Conservation (phyloP, 495 filamentous ascomycete species). For the Bryoglossum gracile region DNA sequence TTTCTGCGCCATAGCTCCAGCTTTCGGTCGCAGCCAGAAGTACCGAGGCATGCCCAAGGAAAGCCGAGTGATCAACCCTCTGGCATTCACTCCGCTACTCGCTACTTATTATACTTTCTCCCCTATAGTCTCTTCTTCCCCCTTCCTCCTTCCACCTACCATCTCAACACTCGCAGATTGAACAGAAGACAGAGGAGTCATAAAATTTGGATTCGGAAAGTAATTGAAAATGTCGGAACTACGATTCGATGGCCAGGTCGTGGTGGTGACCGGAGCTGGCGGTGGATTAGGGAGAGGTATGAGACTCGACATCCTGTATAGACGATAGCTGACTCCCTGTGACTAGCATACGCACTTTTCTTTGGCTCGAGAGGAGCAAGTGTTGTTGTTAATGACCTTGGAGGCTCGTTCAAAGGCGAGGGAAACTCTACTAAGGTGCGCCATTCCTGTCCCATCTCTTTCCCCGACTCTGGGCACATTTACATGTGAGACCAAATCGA, state of each 20-base stretch:
- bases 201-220: conserved; percentile 3
- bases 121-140: conserved; percentile 15
- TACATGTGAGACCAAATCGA: not conserved
- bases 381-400: conserved; percentile 96
- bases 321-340: conserved; percentile 32
- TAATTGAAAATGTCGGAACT: conserved; percentile 62
- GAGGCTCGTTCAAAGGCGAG: conserved; percentile 90
- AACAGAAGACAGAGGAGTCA: no score
- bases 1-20: no score
- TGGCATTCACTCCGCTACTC: conserved; percentile 21
- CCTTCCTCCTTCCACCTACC: not conserved
- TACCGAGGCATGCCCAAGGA: conserved; percentile 11
- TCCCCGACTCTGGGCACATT: no score
- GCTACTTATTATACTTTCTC: conserved; percentile 12
- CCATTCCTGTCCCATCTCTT: not conserved
- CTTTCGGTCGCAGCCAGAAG: no score
- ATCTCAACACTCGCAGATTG: no score
- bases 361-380: conserved; percentile 89
- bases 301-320: conserved; percentile 45
- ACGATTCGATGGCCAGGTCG: conserved; percentile 92
- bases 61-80: conserved; percentile 12
- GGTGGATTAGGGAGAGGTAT: conserved; percentile 64
- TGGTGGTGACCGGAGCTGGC: conserved; percentile 93
- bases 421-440: conserved; percentile 78
- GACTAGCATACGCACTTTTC: conserved; percentile 66